Evolutionary conservation across 2,329 filamentous ascomycete genomes (phyloP), one percentile per base, ranked within the genome.

Genomic region (Cryphonectria japonica): DNA sequence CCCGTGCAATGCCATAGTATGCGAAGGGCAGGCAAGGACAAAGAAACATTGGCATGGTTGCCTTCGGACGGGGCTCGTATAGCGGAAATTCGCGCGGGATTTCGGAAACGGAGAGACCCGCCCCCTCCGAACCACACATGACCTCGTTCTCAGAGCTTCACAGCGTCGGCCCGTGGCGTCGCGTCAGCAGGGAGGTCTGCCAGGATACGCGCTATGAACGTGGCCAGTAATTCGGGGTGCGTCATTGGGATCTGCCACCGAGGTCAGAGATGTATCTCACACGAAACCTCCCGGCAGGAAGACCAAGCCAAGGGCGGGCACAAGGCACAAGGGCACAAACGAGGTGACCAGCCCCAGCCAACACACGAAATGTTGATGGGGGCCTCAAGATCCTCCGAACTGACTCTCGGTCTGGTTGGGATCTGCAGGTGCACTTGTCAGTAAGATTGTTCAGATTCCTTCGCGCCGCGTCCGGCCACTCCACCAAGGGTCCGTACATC

Each of bases 231-330:
- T 22, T 67, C 63, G 43, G 70, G 67, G 59, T 67, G 70, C 32
- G 70, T 67, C 70, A 72, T 72, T 14, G 70, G 70, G 22, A 72
- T 72, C 70, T 72, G 54, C n/a, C 13, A 62, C 26, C 37, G 34
- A 14, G 2, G 46, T 60, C 50, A 64, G 43, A 46, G 43, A 1
- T 46, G 16, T 26, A 26, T 26, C 43, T 7, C 16, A 19, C 43
- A 19, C 43, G 43, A 46, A 46, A 14, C 43, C 43, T 46, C 43
- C 11, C 11, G 43, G 43, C n/a, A 3, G 67, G 13, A 16, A 26
- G n/a, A 26, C 50, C 61, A 37, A 50, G 32, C 7, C 37, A 37
- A 37, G 37, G 37, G 37, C 26, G 26, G 26, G 26, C 26, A 26
- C 26, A 37, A 9, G 43, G 50, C 14, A 37, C 4, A 29, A 19